Conservation (phyloP, 805 yeast species). For the Geotrichum ghanense region DNA sequence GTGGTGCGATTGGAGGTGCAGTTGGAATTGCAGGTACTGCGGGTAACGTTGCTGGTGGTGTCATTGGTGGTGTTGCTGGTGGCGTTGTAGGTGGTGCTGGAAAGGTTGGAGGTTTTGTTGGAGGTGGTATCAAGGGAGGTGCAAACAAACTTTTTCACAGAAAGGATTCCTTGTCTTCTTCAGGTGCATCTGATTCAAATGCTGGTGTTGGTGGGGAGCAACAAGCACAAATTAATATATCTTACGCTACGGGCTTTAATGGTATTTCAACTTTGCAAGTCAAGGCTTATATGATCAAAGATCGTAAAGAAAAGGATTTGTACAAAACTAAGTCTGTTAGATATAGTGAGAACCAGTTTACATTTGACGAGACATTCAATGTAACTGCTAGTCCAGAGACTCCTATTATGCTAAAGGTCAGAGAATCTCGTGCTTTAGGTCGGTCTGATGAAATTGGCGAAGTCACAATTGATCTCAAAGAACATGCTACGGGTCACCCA, state of each 20-base stretch:
- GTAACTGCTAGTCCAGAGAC: slow-evolving; percentile 60
- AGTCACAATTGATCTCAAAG: slow-evolving; percentile 33
- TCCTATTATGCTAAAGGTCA: slow-evolving; percentile 45
- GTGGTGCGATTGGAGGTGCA: slow-evolving; percentile 41
- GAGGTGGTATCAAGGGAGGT: slow-evolving; percentile 2
- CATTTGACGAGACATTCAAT: slow-evolving; percentile 42
- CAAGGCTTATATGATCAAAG: slow-evolving; percentile 29
- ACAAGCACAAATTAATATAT: slow-evolving; percentile 8
- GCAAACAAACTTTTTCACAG: not conserved
- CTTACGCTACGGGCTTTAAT: slow-evolving; percentile 17
- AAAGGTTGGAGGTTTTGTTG: slow-evolving; percentile 22
- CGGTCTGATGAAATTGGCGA: slow-evolving; percentile 54
- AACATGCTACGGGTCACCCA: slow-evolving; percentile 5
- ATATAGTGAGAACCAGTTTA: slow-evolving; percentile 32
- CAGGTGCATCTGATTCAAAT: slow-evolving; percentile 4
- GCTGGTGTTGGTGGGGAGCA: slow-evolving; percentile 7
- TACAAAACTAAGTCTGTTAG: slow-evolving; percentile 54
- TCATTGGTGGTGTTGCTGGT: slow-evolving; percentile 31
- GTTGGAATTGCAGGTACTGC: slow-evolving; percentile 26
- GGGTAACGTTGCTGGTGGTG: slow-evolving; percentile 21
- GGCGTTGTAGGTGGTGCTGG: slow-evolving; percentile 28
- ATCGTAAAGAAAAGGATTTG: slow-evolving; percentile 40
- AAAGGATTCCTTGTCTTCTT: slow-evolving; percentile 1
- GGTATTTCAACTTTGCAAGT: slow-evolving; percentile 31
- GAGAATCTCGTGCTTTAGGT: slow-evolving; percentile 63